These are phyloP conservation scores for Tetrapyrgos nigripes DNA, from an alignment of 1,284 basidiomycete genomes.

Conservation along the genomic window DNA sequence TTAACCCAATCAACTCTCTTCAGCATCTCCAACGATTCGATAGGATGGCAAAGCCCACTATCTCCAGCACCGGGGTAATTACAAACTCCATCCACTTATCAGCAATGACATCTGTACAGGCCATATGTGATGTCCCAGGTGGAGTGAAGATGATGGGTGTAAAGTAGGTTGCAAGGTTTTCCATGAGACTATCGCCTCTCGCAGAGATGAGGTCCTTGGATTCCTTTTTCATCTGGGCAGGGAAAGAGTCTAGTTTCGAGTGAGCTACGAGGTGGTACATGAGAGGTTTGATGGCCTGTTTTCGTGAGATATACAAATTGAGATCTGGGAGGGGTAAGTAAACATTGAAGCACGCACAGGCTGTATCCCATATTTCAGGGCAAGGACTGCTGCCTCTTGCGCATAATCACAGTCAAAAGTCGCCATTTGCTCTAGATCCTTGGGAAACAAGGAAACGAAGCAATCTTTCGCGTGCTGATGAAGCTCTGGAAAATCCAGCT, in stretches of 20 bases:
- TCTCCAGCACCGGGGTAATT: constrained; percentile 63
- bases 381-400: constrained; percentile 57
- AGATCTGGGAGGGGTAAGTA: constrained; percentile 35
- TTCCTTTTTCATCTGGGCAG: not conserved
- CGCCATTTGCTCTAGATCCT: constrained; percentile 41
- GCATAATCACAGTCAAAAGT: constrained; percentile 42
- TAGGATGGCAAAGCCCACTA: constrained; percentile 66
- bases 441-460: constrained; percentile 52
- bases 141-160: constrained; percentile 76
- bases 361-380: constrained; percentile 48
- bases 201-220: constrained; percentile 19
- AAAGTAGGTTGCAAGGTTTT: constrained; percentile 63
- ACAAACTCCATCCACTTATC: constrained; percentile 73
- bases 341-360: constrained; percentile 2
- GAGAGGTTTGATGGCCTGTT: constrained; percentile 11
- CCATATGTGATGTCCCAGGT: constrained; percentile 70
- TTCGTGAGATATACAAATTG: constrained; percentile 36
- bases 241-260: constrained; percentile 10
- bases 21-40: constrained; percentile 68
- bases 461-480: constrained; percentile 48
- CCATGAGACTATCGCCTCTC: constrained; percentile 52
- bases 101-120: constrained; percentile 72
- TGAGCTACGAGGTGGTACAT: constrained; percentile 15
- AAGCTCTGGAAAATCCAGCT: constrained; percentile 61
- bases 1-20: constrained; percentile 62